Evolutionary conservation across 805 yeast genomes (phyloP), one percentile per base, ranked within the genome.

Genomic region (Barnettozyma botsteinii): DNA sequence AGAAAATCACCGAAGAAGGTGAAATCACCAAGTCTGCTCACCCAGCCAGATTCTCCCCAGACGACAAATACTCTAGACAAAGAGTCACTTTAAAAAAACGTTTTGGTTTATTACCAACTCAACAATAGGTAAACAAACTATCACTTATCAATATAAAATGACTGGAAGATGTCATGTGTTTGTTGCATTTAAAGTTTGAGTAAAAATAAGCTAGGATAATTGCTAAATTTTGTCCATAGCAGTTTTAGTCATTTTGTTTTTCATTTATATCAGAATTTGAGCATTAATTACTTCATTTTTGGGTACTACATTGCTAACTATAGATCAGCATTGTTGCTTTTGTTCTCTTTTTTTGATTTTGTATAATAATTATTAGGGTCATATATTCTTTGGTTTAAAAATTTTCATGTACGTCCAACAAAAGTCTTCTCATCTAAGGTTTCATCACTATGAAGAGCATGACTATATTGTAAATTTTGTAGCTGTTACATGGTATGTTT

Each of bases 11-110:
- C 41, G 88, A 73, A 46, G 67, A 72, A 7, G 98, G 98, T 47
- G 96, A 88, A 65, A 88, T 91, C 72, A 94, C 99, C 61, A 87
- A 88, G 72, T 85, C 96, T 52, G 98, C 98, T 31, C 99, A 93
- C 67, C 99, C 99, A 48, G 98, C 99, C 39, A 83, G 99, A 70
- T 93, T 93, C 67, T 93, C 98, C 25, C 99, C 99, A 54, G 99
- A 93, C 65, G 99, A 93, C 77, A 93, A 93, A 71, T 91, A 87
- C 73, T 93, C 98, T 35, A 84, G 97, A 74, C 98, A 93, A 69
- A 86, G 99, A 77, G 96, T 93, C 37, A 91, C 98, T 42, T 75
- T 93, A 62, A 93, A 93, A 81, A 93, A 87, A 76, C 83, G 98
- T 73, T 91, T 69, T 64, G 81, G 81, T 53, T 63, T 93, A 65